Evolutionary conservation across 139 green algal genomes (phyloP).

Genomic region (Chloropicon primus): DNA sequence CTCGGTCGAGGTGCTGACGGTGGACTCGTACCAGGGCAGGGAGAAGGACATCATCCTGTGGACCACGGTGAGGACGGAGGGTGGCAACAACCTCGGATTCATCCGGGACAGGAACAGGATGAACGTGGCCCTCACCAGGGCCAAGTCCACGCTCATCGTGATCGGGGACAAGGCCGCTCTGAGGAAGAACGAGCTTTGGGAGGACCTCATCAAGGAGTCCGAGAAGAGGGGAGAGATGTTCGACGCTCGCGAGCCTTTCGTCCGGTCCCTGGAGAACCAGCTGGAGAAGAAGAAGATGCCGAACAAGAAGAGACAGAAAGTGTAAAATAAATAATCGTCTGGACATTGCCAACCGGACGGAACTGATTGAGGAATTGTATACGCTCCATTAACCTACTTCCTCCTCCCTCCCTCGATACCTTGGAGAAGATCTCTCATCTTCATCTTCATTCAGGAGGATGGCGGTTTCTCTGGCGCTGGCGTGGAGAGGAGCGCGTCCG

Average conservation of each 20-base stretch:
- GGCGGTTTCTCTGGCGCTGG: too few species aligned
- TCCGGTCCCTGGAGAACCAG: neutral
- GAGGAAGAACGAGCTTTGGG: constrained; percentile 35
- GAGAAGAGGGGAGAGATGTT: constrained; percentile 13
- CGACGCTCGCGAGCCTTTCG: constrained; percentile 7
- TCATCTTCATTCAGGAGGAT: too few species aligned
- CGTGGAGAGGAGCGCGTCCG: too few species aligned
- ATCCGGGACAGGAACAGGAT: constrained; percentile 75
- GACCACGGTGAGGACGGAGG: constrained; percentile 41
- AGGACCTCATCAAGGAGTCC: constrained; percentile 21
- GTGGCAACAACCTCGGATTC: constrained; percentile 50
- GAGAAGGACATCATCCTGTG: constrained; percentile 86
- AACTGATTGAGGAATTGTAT: too few species aligned
- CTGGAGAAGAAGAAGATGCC: neutral
- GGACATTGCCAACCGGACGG: too few species aligned
- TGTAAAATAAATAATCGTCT: neutral
- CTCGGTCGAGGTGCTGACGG: constrained; percentile 23
- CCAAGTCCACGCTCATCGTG: constrained; percentile 60
- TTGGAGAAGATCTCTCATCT: too few species aligned
- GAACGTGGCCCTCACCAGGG: constrained; percentile 80
- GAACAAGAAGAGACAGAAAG: neutral
- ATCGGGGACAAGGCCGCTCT: constrained; percentile 51
- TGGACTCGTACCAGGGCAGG: constrained; percentile 37
- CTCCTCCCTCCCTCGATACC: too few species aligned
- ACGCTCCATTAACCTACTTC: too few species aligned